These are phyloP conservation scores for Colletotrichum tofieldiae DNA, from an alignment of 2,329 filamentous ascomycete genomes.

Conservation along the genomic window DNA sequence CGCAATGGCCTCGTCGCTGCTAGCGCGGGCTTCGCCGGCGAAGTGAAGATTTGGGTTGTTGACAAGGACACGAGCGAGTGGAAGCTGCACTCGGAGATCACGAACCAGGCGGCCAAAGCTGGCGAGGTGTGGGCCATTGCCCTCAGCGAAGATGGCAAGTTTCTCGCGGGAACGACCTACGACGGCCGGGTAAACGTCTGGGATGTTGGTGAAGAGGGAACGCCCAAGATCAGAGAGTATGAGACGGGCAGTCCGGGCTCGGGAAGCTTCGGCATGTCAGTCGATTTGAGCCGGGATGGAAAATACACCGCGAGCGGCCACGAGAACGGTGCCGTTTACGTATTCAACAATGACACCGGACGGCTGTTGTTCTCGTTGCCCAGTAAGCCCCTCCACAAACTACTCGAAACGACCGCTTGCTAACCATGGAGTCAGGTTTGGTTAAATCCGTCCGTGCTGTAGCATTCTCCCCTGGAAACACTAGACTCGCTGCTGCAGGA, in stretches of 20 bases:
- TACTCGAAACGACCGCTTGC: neutral
- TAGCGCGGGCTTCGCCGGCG: conserved; percentile 90
- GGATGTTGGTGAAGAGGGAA: conserved; percentile 73
- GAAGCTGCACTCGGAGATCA: conserved; percentile 63
- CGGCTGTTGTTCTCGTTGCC: conserved; percentile 89
- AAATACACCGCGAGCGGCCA: conserved; percentile 92
- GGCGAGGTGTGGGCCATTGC: conserved; percentile 91
- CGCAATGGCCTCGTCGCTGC: conserved; percentile 81
- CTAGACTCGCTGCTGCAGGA: conserved; percentile 88
- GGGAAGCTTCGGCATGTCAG: conserved; percentile 90
- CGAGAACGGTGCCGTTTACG: conserved; percentile 91
- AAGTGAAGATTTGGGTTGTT: conserved; percentile 86
- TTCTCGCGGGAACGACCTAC: conserved; percentile 88
- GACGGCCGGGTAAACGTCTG: conserved; percentile 93
- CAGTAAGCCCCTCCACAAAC: conserved; percentile 64
- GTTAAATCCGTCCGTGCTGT: conserved; percentile 89
- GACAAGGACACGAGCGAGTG: conserved; percentile 71
- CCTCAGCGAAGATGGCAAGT: conserved; percentile 86
- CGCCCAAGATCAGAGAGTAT: conserved; percentile 82
- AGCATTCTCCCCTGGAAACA: conserved; percentile 89
- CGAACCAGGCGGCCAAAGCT: conserved; percentile 65
- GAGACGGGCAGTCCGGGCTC: conserved; percentile 81
- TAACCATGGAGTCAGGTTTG: conserved; percentile 70
- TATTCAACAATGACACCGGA: conserved; percentile 94
- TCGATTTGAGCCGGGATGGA: conserved; percentile 86